These are phyloP conservation scores for Microdochium trichocladiopsis DNA, from an alignment of 2,329 filamentous ascomycete genomes.

Conservation along the genomic window DNA sequence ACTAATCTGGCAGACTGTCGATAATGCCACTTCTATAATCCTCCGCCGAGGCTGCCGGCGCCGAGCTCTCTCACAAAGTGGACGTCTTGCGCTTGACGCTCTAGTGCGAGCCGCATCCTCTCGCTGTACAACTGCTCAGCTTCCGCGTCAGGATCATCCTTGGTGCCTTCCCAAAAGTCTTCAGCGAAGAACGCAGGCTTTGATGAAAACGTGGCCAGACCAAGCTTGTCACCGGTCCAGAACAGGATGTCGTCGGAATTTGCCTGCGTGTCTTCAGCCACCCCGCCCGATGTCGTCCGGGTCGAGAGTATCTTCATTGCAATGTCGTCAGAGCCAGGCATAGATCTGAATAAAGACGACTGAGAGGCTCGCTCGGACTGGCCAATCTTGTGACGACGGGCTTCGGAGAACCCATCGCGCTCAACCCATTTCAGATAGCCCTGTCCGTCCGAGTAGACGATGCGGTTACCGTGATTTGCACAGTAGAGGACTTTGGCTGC, in stretches of 20 bases:
- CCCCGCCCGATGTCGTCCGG: constrained; percentile 22
- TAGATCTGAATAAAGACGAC: constrained; percentile 42
- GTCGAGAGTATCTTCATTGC: constrained; percentile 73
- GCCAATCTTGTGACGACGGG: constrained; percentile 46
- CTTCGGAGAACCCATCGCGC: constrained; percentile 65
- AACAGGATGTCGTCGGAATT: constrained; percentile 67
- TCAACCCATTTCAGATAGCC: constrained; percentile 89
- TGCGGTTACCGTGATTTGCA: constrained; percentile 69
- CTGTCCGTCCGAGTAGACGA: constrained; percentile 78
- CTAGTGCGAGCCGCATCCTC: constrained; percentile 67
- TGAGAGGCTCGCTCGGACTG: constrained; percentile 39
- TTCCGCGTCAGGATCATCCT: constrained; percentile 41
- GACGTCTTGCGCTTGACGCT: constrained; percentile 72
- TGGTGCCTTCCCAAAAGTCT: constrained; percentile 41
- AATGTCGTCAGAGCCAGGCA: constrained; percentile 59
- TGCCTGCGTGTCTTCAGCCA: constrained; percentile 11
- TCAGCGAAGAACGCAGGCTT: constrained; percentile 38
- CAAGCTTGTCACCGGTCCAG: constrained; percentile 84
- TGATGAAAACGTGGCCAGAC: constrained; percentile 59
- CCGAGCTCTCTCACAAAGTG: constrained; percentile 66
- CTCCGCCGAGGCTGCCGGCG: constrained; percentile 25
- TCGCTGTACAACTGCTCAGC: constrained; percentile 57
- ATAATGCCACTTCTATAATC: neutral
- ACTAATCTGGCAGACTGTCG: constrained; percentile 3
- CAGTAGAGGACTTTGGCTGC: constrained; percentile 76